phyloP scores from a whole-genome alignment of 202 grass and related monocot species.

The Tripidium arundinaceum region DNA sequence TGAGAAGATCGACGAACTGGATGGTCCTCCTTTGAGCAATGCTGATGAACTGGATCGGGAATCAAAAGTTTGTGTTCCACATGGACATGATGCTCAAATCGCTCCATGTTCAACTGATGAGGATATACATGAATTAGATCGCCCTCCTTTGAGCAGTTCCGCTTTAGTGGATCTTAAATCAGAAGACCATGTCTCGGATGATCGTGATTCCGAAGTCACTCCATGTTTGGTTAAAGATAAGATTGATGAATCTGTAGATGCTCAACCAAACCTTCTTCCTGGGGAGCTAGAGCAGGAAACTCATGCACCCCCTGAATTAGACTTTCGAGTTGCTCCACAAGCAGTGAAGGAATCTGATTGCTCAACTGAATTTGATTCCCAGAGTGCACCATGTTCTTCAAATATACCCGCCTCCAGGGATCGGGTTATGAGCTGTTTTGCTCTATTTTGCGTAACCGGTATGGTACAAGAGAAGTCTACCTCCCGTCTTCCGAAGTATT shows the following conservation, averaged over 20 bases:
- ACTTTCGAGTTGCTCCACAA: slow-evolving; percentile 19
- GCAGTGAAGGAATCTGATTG: slow-evolving; percentile 21
- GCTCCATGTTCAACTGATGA: slow-evolving; percentile 11
- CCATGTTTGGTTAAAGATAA: slow-evolving; percentile 14
- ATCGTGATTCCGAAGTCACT: slow-evolving; percentile 12
- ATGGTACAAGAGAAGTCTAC: no score
- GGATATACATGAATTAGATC: slow-evolving; percentile 21
- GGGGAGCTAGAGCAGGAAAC: slow-evolving; percentile 30
- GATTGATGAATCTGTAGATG: slow-evolving; percentile 12
- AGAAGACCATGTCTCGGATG: slow-evolving; percentile 25
- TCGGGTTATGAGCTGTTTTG: no score
- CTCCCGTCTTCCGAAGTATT: no score
- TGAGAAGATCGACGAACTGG: slow-evolving; percentile 32
- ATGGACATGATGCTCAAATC: slow-evolving; percentile 26
- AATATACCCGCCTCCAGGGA: no score
- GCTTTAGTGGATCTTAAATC: slow-evolving; percentile 20
- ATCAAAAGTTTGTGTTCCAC: slow-evolving; percentile 23
- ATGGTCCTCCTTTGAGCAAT: slow-evolving; percentile 9
- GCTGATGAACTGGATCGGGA: slow-evolving; percentile 1
- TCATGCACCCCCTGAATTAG: slow-evolving; percentile 6
- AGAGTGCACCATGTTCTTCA: no score
- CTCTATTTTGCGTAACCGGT: no score
- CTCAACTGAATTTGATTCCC: no score
- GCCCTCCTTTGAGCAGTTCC: slow-evolving; percentile 35
- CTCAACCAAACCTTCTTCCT: neutral